A percentile compares a stretch with the other conserved stretches of the same genome.
phyloP scores from a whole-genome alignment of 352 stramenopile genomes.

The Phytophthora syringae region DNA sequence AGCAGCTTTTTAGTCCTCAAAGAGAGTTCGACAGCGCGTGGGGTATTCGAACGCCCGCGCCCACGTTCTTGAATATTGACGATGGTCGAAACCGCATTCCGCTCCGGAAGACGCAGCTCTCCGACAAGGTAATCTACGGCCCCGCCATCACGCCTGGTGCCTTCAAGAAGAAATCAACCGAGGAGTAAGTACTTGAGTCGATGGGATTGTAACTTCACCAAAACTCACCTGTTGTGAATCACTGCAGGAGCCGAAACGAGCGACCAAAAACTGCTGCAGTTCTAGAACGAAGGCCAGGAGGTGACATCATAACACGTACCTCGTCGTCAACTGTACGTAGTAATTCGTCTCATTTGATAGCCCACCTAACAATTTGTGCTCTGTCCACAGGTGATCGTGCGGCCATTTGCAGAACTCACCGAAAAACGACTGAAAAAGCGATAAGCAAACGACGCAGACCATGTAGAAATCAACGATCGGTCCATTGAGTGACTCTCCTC shows the following conservation, averaged over 20 bases:
- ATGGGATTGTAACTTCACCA: background rate
- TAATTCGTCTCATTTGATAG: too few relatives aligned
- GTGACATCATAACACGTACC: slow-evolving; percentile 58
- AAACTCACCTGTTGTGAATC: slow-evolving; percentile 6
- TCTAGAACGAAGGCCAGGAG: slow-evolving; percentile 35
- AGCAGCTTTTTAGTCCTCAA: slow-evolving; percentile 24
- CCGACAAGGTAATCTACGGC: slow-evolving; percentile 71
- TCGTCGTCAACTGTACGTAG: slow-evolving; percentile 49
- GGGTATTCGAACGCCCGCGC: slow-evolving; percentile 2
- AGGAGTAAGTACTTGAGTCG: slow-evolving; percentile 29
- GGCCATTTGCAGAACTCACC: slow-evolving; percentile 54
- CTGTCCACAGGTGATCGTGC: slow-evolving; percentile 53
- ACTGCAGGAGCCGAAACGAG: slow-evolving; percentile 7
- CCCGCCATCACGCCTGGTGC: slow-evolving; percentile 63
- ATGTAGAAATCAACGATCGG: background rate
- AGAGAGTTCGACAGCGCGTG: slow-evolving; percentile 25
- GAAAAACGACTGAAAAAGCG: slow-evolving; percentile 25
- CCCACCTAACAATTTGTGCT: background rate
- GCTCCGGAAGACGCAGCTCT: slow-evolving; percentile 52
- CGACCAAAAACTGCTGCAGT: slow-evolving; percentile 44
- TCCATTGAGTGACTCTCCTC: background rate
- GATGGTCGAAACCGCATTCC: slow-evolving; percentile 69
- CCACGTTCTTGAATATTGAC: slow-evolving; percentile 59
- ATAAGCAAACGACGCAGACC: slow-evolving; percentile 7
- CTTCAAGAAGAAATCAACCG: slow-evolving; percentile 28